Evolutionary conservation across 2,329 filamentous ascomycete genomes (phyloP), one percentile per base, ranked within the genome.

Genomic region (Trichothecium roseum): DNA sequence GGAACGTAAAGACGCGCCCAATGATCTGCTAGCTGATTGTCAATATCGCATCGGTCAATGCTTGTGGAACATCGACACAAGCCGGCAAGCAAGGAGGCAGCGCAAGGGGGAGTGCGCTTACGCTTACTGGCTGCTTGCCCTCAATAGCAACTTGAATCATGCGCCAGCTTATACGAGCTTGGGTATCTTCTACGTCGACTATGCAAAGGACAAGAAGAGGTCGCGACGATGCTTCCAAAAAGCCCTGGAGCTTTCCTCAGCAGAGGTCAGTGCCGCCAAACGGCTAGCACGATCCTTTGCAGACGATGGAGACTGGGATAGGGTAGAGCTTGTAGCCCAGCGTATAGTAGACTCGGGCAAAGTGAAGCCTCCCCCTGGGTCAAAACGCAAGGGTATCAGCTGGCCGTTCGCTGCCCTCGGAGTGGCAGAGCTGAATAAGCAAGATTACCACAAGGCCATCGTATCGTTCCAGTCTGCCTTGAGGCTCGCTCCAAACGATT

Each of bases 401-500:
- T 98, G 91, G 91, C 91, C 91, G 2, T 94, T 87, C 54, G 86
- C 89, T 3, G 89, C 91, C 0, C 68, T 98, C 2, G 91, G 93
- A 18, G 86, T 94, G 13, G 89, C 94, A 1, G 86, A 96, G 55
- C 73, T 96, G 53, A 95, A 94, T 60, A 91, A 86, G 53, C 86
- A 93, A 53, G 86, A 94, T 40, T 96, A 89, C 48, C 67, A 79
- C 45, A 83, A 85, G 52, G 87, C 87, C 26, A 87, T 96, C 36
- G 79, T 89, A 8, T 94, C 86, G 0, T 98, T 96, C 55, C 84
- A 96, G 50, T 78, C 85, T 2, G 88, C 91, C 9, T 66, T 98
- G 24, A 73, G 89, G 36, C 84, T 94, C 32, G 75, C 78, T 2
- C 86, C 88, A 0, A 67, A 80, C 29, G 86, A 96, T 56, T 96